A percentile compares a stretch with the other conserved stretches of the same genome.
phyloP scores from a whole-genome alignment of 2,329 filamentous ascomycete species.

The Aspergillus latus region DNA sequence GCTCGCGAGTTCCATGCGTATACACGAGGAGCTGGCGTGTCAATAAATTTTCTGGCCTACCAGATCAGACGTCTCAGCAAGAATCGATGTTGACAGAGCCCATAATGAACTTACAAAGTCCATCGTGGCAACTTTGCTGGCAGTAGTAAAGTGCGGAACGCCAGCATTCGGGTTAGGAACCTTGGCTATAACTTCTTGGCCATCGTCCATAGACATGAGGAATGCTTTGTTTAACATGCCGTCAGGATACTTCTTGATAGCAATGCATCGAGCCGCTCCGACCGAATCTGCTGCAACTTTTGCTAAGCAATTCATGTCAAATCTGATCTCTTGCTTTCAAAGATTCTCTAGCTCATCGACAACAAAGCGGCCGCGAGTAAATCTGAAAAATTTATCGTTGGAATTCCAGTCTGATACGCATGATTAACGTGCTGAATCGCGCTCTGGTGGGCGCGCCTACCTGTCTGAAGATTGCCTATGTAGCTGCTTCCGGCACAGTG shows the following conservation, averaged over 20 bases:
- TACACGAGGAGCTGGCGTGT: conserved; percentile 23
- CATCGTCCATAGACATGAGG: conserved; percentile 33
- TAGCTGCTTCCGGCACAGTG: conserved; percentile 4
- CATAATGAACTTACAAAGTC: conserved; percentile 21
- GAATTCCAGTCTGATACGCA: conserved; percentile 27
- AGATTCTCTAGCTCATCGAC: conserved; percentile 27
- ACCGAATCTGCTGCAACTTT: conserved; percentile 22
- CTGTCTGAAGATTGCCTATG: conserved; percentile 14
- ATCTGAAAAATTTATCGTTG: conserved; percentile 30
- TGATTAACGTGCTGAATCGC: conserved; percentile 18
- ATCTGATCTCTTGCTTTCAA: conserved; percentile 23
- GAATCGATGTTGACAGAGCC: conserved; percentile 1
- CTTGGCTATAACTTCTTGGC: conserved; percentile 32
- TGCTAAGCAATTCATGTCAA: conserved; percentile 26
- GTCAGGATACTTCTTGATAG: conserved; percentile 28
- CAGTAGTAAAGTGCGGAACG: conserved; percentile 30
- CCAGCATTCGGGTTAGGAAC: conserved; percentile 37
- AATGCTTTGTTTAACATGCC: conserved; percentile 33
- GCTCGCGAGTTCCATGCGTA: conserved; percentile 25
- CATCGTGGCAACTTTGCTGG: conserved; percentile 41
- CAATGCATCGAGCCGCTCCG: conserved; percentile 19
- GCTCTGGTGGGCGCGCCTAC: conserved; percentile 11
- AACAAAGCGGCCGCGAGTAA: conserved; percentile 31
- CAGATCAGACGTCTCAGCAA: conserved; percentile 17
- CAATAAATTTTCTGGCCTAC: conserved; percentile 26